Conservation (phyloP, 305 asterid species). For the Solanum hybrid region DNA sequence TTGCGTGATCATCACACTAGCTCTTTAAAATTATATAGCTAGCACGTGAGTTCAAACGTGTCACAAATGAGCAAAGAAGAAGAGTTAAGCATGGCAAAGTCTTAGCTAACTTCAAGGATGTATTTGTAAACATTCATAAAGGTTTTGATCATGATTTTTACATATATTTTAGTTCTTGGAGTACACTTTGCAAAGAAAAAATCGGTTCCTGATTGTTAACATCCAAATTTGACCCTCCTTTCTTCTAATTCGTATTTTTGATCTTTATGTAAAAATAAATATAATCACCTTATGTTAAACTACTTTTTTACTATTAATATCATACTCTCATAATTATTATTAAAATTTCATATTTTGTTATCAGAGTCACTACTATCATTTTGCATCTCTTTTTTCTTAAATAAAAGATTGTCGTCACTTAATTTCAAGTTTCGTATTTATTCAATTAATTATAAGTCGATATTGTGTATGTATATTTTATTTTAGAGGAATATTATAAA, state of each 20-base stretch:
- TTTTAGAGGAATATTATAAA: background rate
- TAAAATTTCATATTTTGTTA: too few species aligned
- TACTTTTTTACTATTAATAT: too few species aligned
- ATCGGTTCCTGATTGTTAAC: background rate
- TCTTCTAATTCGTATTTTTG: background rate
- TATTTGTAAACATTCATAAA: background rate
- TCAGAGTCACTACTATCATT: background rate
- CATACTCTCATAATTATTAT: background rate
- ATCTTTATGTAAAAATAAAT: background rate
- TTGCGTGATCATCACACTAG: too few species aligned
- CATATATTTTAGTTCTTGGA: background rate
- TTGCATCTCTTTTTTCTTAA: background rate
- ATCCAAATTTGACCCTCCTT: background rate
- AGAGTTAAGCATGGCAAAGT: too few species aligned
- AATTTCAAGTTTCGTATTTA: background rate
- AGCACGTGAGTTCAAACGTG: too few species aligned
- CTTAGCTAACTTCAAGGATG: background rate
- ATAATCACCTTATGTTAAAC: background rate
- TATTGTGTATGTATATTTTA: too few species aligned
- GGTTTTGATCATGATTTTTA: background rate
- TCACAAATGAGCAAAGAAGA: too few species aligned
- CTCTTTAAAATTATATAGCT: too few species aligned
- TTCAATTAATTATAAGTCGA: too few species aligned
- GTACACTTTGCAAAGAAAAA: background rate
- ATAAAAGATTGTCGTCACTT: background rate